Percentiles rank a stretch among this genome's conserved stretches.
phyloP scores from a whole-genome alignment of 805 yeast species.

The Nakazawaea sp. region DNA sequence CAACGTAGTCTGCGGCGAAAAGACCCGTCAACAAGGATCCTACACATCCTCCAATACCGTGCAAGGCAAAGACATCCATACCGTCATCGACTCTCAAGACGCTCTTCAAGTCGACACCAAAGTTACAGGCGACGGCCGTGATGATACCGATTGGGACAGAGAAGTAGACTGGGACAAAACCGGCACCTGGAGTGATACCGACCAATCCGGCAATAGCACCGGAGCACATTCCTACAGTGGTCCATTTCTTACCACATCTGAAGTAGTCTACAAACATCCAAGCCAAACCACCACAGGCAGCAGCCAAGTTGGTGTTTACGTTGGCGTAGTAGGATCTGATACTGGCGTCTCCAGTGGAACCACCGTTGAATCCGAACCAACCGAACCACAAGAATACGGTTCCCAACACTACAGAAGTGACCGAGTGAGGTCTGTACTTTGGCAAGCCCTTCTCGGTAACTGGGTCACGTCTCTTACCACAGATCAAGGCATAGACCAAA shows the following conservation, averaged over 20 bases:
- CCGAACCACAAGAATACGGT: slow-evolving; percentile 96
- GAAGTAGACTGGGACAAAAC: slow-evolving; percentile 88
- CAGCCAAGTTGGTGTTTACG: slow-evolving; percentile 90
- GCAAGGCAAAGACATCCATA: slow-evolving; percentile 88
- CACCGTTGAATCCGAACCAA: slow-evolving; percentile 99
- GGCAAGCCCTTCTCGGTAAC: slow-evolving; percentile 65
- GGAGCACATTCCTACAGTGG: slow-evolving; percentile 88
- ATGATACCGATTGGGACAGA: slow-evolving; percentile 79
- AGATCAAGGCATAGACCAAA: slow-evolving; percentile 81
- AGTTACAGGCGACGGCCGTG: slow-evolving; percentile 73
- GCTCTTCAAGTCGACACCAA: slow-evolving; percentile 76
- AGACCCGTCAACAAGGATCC: slow-evolving; percentile 86
- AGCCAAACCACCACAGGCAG: slow-evolving; percentile 85
- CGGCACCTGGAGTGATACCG: slow-evolving; percentile 96
- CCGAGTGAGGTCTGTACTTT: slow-evolving; percentile 90
- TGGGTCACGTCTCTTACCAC: slow-evolving; percentile 91
- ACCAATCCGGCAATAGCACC: slow-evolving; percentile 94
- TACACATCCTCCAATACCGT: slow-evolving; percentile 87
- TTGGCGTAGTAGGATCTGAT: slow-evolving; percentile 93
- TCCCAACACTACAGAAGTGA: slow-evolving; percentile 84
- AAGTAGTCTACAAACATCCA: slow-evolving; percentile 92
- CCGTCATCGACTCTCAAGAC: slow-evolving; percentile 82
- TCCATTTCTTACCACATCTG: slow-evolving; percentile 84
- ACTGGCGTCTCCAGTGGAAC: slow-evolving; percentile 90
- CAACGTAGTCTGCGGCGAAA: slow-evolving; percentile 87